These are phyloP conservation scores for Penicillium paxilli DNA, from an alignment of 495 filamentous ascomycete species.

Conservation along the genomic window DNA sequence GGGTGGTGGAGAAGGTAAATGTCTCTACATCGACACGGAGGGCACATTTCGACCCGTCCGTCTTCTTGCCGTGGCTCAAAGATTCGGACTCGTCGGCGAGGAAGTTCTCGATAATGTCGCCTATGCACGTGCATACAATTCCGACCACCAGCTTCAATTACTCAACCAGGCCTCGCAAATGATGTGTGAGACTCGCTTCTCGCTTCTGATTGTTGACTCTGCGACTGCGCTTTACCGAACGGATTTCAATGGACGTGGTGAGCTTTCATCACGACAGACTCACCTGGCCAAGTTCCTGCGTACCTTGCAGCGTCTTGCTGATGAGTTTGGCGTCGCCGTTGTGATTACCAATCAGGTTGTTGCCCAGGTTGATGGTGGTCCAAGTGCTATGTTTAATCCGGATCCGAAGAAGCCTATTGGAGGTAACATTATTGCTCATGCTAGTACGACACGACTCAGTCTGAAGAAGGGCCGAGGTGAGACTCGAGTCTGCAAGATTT, in stretches of 20 bases:
- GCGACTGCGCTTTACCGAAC: constrained; percentile 94
- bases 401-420: constrained; percentile 99
- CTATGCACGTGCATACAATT: constrained; percentile 97
- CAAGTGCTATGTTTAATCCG: constrained; percentile 96
- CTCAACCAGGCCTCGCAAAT: constrained; percentile 93
- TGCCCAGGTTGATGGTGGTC: constrained; percentile 94
- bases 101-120: constrained; percentile 98
- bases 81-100: constrained; percentile 91
- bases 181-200: constrained; percentile 99
- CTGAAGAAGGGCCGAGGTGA: constrained; percentile 94
- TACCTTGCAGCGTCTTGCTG: constrained; percentile 87
- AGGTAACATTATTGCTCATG: constrained; percentile 97
- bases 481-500: constrained; percentile 97
- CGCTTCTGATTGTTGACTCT: constrained; percentile 89
- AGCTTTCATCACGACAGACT: constrained; percentile 83
- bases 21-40: constrained; percentile 98
- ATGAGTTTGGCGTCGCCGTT: constrained; percentile 97
- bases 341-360: constrained; percentile 99
- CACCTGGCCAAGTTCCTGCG: constrained; percentile 98
- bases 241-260: constrained; percentile 91
- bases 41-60: constrained; percentile 95
- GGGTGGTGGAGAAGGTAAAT: constrained; percentile 98
- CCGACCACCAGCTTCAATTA: constrained; percentile 92
- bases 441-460: constrained; percentile 85
- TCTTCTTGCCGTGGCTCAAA: constrained; percentile 84